Conservation (phyloP, 1,139 yeast genomes). For the Yamadazyma diddensiae region DNA sequence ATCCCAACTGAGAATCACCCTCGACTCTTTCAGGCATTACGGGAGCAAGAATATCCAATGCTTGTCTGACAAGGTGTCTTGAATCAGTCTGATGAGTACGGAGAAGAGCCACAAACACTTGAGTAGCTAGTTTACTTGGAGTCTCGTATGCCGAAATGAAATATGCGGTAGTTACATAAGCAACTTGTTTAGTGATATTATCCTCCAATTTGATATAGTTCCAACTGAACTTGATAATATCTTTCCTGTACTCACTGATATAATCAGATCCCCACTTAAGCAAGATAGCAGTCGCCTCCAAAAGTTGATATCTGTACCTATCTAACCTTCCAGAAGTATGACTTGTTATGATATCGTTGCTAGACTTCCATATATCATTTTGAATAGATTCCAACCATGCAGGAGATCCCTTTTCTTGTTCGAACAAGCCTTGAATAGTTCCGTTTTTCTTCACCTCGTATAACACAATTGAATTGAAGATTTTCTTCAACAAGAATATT, state of each 20-base stretch:
- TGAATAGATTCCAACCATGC: constrained; percentile 66
- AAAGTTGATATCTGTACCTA: constrained; percentile 68
- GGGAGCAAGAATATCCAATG: constrained; percentile 86
- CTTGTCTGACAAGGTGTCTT: constrained; percentile 77
- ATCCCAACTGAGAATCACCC: constrained; percentile 58
- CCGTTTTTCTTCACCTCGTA: constrained; percentile 57
- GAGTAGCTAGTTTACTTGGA: constrained; percentile 84
- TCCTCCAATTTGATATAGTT: constrained; percentile 88
- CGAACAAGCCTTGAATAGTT: constrained; percentile 47
- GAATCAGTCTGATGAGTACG: constrained; percentile 87
- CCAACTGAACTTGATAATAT: constrained; percentile 93
- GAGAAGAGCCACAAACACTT: constrained; percentile 85
- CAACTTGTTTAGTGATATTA: constrained; percentile 85
- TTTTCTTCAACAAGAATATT: constrained; percentile 58
- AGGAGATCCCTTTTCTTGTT: constrained; percentile 29
- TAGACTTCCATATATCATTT: constrained; percentile 69
- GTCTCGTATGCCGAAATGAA: constrained; percentile 89
- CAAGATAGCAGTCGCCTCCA: constrained; percentile 78
- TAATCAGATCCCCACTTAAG: constrained; percentile 65
- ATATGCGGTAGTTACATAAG: constrained; percentile 83
- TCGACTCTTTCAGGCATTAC: constrained; percentile 73
- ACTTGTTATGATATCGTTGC: constrained; percentile 50
- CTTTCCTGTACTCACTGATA: constrained; percentile 70
- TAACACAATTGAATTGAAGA: constrained; percentile 65
- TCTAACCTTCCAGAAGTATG: constrained; percentile 73